These are phyloP conservation scores for Cercospora sp. DNA, from an alignment of 2,329 filamentous ascomycete genomes.

Conservation along the genomic window DNA sequence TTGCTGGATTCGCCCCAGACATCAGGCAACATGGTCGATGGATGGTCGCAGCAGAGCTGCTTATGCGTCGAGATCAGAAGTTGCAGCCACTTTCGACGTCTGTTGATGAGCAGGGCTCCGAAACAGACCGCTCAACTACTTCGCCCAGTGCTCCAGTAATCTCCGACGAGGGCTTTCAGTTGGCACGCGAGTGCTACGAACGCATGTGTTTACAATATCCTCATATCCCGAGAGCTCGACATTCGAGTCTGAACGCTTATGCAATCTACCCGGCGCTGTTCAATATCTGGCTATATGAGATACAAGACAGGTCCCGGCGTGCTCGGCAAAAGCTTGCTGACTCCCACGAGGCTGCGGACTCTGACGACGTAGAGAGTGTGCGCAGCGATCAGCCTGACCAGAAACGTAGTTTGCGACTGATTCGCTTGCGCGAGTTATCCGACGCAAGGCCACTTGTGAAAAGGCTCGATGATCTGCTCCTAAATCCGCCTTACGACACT, in stretches of 20 bases:
- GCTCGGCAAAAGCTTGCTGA: conserved; percentile 34
- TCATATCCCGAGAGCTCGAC: conserved; percentile 62
- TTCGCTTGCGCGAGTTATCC: conserved; percentile 49
- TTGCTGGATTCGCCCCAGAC: conserved; percentile 62
- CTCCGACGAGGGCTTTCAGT: conserved; percentile 52
- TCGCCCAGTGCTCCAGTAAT: conserved; percentile 11
- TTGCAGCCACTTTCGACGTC: conserved; percentile 5
- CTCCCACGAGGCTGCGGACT: conserved; percentile 8
- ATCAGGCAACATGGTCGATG: conserved; percentile 70
- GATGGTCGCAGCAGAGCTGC: conserved; percentile 81
- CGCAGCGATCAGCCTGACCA: conserved; percentile 10
- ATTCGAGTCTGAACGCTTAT: conserved; percentile 60
- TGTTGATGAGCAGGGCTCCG: background rate
- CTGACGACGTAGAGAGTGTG: conserved; percentile 1
- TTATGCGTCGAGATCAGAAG: conserved; percentile 59
- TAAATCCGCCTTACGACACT: conserved; percentile 68
- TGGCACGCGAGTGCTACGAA: conserved; percentile 71
- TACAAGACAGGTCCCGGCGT: conserved; percentile 61
- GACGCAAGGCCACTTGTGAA: conserved; percentile 64
- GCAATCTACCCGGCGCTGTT: conserved; percentile 83
- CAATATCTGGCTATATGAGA: conserved; percentile 75
- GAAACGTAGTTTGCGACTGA: conserved; percentile 35
- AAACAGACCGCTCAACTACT: background rate
- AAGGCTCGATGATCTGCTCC: conserved; percentile 70
- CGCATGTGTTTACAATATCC: conserved; percentile 75